A percentile compares a stretch with the other conserved stretches of the same genome.
Evolutionary conservation across 2,329 filamentous ascomycete genomes (phyloP).

Genomic region (Fusarium coffeatum): DNA sequence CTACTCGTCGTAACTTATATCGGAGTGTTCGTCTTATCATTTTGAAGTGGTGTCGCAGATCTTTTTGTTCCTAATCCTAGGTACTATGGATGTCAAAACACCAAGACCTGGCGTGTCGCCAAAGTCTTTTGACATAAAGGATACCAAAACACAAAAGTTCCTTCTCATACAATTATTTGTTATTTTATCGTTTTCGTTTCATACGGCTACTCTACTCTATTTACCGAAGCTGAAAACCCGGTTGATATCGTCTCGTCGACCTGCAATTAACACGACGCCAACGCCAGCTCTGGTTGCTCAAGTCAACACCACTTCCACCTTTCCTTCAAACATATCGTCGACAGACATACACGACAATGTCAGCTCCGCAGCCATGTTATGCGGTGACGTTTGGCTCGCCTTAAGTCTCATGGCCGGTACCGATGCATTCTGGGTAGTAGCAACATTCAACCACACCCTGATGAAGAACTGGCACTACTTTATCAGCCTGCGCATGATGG

Average conservation of each 20-base stretch:
- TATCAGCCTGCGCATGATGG: neutral
- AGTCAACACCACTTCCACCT: neutral
- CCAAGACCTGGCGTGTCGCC: neutral
- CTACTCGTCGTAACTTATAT: neutral
- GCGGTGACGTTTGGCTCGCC: neutral
- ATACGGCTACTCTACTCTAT: neutral
- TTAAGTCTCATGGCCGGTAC: neutral
- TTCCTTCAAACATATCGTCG: fast-evolving
- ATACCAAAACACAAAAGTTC: neutral
- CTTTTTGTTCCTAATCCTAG: neutral
- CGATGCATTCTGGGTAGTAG: neutral
- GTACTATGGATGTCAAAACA: neutral
- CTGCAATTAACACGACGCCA: fast-evolving
- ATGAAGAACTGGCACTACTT: slow-evolving; percentile 7
- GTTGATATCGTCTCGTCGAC: fast-evolving
- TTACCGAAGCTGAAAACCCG: fast-evolving
- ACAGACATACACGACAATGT: fast-evolving
- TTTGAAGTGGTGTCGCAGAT: neutral
- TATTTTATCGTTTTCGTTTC: fast-evolving
- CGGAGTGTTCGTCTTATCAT: neutral
- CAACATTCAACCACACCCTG: neutral
- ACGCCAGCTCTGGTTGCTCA: fast-evolving
- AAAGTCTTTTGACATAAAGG: neutral
- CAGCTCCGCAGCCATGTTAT: fast-evolving
- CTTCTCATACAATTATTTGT: neutral